Conservation (phyloP, 2,329 filamentous ascomycete species). For the Hirsutella minnesotensis region DNA sequence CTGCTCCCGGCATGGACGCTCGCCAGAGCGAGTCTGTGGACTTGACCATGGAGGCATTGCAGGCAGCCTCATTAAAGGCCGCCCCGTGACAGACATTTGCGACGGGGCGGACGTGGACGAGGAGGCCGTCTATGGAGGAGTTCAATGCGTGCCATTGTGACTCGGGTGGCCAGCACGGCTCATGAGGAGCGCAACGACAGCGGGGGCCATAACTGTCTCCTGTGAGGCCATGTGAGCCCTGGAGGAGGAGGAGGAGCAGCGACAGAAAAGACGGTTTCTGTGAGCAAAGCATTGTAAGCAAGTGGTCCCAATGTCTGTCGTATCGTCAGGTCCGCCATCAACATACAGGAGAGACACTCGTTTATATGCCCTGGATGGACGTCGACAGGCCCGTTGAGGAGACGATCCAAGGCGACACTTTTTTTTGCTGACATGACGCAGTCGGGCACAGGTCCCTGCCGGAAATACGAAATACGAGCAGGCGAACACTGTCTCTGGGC, state of each 20-base stretch:
- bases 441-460: no score
- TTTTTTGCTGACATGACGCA: no score
- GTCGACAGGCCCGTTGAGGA: neutral
- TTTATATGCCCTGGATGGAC: no score
- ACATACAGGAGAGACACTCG: no score
- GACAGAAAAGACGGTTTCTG: neutral
- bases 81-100: conserved; percentile 36
- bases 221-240: neutral
- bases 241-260: neutral
- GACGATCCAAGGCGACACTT: neutral
- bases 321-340: no score
- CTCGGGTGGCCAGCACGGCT: conserved; percentile 35
- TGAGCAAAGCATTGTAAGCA: neutral
- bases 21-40: conserved; percentile 22
- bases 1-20: conserved; percentile 19
- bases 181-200: conserved; percentile 36
- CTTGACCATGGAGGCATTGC: conserved; percentile 19
- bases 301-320: neutral
- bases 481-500: neutral
- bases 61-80: conserved; percentile 28
- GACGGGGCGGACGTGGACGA: conserved; percentile 38
- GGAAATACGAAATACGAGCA: neutral
- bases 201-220: neutral
- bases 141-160: conserved; percentile 36
- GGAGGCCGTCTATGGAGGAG: conserved; percentile 30